Base-by-base conservation (phyloP, 345 rosid species). In the Populus simonii region DNA sequence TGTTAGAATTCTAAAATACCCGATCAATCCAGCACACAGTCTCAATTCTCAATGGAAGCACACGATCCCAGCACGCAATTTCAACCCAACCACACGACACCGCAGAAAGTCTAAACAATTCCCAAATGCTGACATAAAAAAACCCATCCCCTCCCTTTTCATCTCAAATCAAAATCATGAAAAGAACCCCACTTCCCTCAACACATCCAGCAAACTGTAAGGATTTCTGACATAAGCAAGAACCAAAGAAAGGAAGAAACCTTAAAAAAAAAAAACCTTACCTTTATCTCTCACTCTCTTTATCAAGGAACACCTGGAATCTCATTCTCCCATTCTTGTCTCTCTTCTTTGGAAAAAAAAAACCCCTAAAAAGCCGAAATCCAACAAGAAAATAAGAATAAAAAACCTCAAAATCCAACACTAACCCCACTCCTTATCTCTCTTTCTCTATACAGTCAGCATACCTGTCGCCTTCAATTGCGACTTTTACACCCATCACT, bases 401-500 rank as follows among this genome's bases (percentile, higher is more conserved):
- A 63, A 63, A 6, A n/a, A 11, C 33, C 41, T n/a, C 45, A 67
- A 59, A 23, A 59, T 59, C 65, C 27, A 76, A 71, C 80, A 59
- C 79, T 79, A 86, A 83, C 90, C 93, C 97, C 95, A 89, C 94
- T 61, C 78, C 27, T 81, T 47, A 11, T 78, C 85, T 76, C 79
- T 25, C 69, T 72, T 83, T 81, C 85, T 73, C 70, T 68, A 70
- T 9, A 79, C 89, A 59, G 29, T 59, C 93, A 87, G 92, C 87
- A 35, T 83, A 80, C 80, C 97, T 94, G 97, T 94, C 95, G 92
- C 98, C 97, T 86, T 94, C 98, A 93, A 70, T 81, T 74, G 92
- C 86, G 92, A 91, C 96, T 90, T 91, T 90, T 88, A 82, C 86
- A 76, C 80, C 80, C 86, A 76, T 78, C 91, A 83, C 93, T 83